Conservation (phyloP, 139 green algal species). For the Chlorella sp. region DNA sequence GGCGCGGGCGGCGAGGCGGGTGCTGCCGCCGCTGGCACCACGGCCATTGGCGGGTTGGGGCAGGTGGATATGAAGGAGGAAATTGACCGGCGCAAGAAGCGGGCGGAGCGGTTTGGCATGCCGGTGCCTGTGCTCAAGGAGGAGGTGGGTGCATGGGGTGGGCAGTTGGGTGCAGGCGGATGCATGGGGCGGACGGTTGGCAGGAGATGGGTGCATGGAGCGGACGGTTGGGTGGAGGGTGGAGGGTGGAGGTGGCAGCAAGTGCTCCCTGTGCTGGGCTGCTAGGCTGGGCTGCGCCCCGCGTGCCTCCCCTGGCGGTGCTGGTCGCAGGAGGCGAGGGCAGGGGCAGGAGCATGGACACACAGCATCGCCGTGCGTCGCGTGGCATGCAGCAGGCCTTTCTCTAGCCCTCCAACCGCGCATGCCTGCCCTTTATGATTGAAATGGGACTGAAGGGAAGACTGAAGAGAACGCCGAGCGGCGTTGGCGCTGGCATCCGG, state of each 20-base stretch:
- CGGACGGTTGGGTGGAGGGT: too few species aligned
- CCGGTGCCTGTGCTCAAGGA: slow-evolving; percentile 39
- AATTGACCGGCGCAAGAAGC: slow-evolving; percentile 51
- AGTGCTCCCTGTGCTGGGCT: too few species aligned
- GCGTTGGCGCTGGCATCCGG: too few species aligned
- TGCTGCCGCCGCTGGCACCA: neutral
- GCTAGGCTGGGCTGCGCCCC: neutral
- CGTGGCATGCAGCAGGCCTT: too few species aligned
- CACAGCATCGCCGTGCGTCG: neutral
- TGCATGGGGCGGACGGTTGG: too few species aligned
- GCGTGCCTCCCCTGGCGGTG: neutral
- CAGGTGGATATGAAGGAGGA: slow-evolving; percentile 43
- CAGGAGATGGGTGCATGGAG: too few species aligned
- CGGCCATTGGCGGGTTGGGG: slow-evolving; percentile 41
- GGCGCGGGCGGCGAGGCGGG: neutral
- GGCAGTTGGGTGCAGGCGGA: neutral
- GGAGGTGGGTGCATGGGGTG: slow-evolving; percentile 9
- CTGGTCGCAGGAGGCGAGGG: neutral
- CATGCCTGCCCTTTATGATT: neutral
- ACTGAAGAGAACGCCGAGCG: too few species aligned
- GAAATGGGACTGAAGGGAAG: too few species aligned
- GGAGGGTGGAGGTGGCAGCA: neutral
- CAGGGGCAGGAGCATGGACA: neutral
- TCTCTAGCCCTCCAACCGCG: neutral
- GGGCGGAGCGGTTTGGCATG: slow-evolving; percentile 53